Percentiles rank a stretch among this genome's conserved stretches.
phyloP scores from a whole-genome alignment of 2,329 filamentous ascomycete genomes.

The Massarina eburnea region DNA sequence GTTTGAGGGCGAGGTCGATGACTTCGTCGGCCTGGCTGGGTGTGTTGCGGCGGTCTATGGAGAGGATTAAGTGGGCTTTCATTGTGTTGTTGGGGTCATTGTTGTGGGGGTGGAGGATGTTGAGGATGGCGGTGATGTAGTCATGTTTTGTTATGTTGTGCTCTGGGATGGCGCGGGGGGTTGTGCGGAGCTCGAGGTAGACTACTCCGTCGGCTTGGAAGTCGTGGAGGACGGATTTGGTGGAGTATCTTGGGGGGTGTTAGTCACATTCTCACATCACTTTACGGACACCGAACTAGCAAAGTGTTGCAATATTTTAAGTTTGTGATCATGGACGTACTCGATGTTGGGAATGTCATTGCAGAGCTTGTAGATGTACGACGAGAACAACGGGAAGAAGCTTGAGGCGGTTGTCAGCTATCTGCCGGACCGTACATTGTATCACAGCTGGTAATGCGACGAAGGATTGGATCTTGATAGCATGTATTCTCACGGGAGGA shows the following conservation, averaged over 20 bases:
- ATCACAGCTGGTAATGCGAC: background rate
- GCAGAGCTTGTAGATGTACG: constrained; percentile 76
- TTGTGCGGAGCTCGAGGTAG: constrained; percentile 80
- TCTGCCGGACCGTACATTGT: background rate
- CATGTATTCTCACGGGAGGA: no score
- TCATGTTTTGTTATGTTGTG: constrained; percentile 59
- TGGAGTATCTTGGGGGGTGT: constrained; percentile 54
- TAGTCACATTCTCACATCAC: background rate
- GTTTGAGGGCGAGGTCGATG: constrained; percentile 63
- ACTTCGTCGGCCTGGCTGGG: constrained; percentile 62
- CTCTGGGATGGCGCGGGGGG: constrained; percentile 64
- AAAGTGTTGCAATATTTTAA: no score
- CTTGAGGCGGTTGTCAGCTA: constrained; percentile 38
- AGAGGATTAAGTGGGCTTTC: constrained; percentile 69
- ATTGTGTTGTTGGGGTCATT: constrained; percentile 45
- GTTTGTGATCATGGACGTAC: constrained; percentile 52
- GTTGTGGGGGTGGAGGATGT: constrained; percentile 61
- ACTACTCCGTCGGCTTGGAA: constrained; percentile 72
- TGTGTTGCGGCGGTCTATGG: constrained; percentile 69
- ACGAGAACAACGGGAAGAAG: constrained; percentile 77
- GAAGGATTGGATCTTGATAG: background rate
- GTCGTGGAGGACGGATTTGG: constrained; percentile 56
- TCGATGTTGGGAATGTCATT: constrained; percentile 62
- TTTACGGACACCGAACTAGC: background rate
- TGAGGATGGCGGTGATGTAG: constrained; percentile 68